Evolutionary conservation across 495 filamentous ascomycete species (phyloP).

Genomic region (Penicillium tannophilum): DNA sequence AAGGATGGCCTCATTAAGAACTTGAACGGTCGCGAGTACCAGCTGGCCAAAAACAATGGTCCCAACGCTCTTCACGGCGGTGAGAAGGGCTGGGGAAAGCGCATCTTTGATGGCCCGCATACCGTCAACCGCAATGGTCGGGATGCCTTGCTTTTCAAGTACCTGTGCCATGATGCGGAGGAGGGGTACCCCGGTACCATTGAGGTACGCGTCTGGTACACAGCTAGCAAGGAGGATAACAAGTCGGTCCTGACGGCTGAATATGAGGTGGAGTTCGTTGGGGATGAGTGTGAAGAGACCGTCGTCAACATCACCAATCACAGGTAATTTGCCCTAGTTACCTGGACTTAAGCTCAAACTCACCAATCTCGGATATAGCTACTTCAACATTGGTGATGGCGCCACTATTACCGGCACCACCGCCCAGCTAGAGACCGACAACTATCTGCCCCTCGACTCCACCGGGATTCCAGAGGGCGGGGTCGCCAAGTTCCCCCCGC

Average conservation of each 20-base stretch:
- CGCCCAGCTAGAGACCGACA: constrained; percentile 67
- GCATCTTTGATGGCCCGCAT: constrained; percentile 74
- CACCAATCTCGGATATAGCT: constrained; percentile 52
- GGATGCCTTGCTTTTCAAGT: constrained; percentile 75
- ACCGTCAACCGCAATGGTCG: constrained; percentile 66
- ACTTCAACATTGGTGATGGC: constrained; percentile 79
- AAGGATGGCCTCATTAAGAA: constrained; percentile 66
- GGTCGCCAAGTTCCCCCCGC: constrained; percentile 54
- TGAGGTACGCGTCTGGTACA: constrained; percentile 76
- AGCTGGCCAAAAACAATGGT: constrained; percentile 72
- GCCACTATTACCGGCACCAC: constrained; percentile 75
- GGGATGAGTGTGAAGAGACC: constrained; percentile 77
- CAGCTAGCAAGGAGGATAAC: constrained; percentile 64
- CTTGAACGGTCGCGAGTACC: constrained; percentile 72
- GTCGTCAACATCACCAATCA: constrained; percentile 92
- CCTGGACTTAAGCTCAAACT: neutral
- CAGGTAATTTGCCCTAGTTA: constrained; percentile 58
- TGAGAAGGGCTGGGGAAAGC: constrained; percentile 79
- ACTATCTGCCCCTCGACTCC: constrained; percentile 73
- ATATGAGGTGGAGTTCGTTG: constrained; percentile 83
- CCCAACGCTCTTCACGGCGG: constrained; percentile 85
- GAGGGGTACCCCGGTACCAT: constrained; percentile 87
- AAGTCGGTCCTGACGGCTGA: constrained; percentile 75
- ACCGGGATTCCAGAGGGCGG: constrained; percentile 62
- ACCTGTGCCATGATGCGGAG: constrained; percentile 73